Evolutionary conservation across 352 stramenopile species (phyloP).

Genomic region (Phytophthora niederhauseri): DNA sequence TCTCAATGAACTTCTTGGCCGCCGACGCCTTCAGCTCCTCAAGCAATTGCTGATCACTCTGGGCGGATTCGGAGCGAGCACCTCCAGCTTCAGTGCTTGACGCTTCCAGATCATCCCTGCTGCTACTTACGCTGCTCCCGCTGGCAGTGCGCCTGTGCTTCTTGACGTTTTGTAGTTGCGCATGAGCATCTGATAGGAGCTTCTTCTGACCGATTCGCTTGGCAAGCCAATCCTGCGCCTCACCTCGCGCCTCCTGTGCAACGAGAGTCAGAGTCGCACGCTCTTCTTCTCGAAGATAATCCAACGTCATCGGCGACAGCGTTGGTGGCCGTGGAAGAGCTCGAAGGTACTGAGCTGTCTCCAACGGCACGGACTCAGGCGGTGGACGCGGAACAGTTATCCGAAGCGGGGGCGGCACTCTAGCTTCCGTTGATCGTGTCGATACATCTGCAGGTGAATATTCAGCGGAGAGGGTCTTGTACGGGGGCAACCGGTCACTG

Average conservation of each 20-base stretch:
- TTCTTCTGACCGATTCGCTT: slow-evolving; percentile 84
- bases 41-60: slow-evolving; percentile 47
- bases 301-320: slow-evolving; percentile 40
- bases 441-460: slow-evolving; percentile 2
- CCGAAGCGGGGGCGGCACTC: slow-evolving; percentile 17
- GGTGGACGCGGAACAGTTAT: slow-evolving; percentile 17
- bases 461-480: slow-evolving; percentile 1
- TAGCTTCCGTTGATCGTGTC: slow-evolving; percentile 6
- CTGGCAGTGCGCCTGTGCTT: slow-evolving; percentile 54
- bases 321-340: slow-evolving; percentile 29
- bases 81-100: slow-evolving; percentile 8
- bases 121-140: slow-evolving; percentile 41
- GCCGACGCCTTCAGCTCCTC: slow-evolving; percentile 56
- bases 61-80: slow-evolving; percentile 17
- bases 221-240: slow-evolving; percentile 72
- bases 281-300: slow-evolving; percentile 66
- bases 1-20: slow-evolving; percentile 75
- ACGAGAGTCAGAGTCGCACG: slow-evolving; percentile 68
- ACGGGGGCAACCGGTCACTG: neutral
- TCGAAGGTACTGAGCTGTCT: slow-evolving; percentile 40
- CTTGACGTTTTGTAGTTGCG: slow-evolving; percentile 52
- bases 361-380: slow-evolving; percentile 20
- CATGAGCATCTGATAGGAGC: slow-evolving; percentile 67
- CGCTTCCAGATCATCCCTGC: slow-evolving; percentile 27
- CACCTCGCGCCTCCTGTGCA: slow-evolving; percentile 63